These are phyloP conservation scores for Solanum hybrid DNA, from an alignment of 305 asterid species.

Conservation along the genomic window DNA sequence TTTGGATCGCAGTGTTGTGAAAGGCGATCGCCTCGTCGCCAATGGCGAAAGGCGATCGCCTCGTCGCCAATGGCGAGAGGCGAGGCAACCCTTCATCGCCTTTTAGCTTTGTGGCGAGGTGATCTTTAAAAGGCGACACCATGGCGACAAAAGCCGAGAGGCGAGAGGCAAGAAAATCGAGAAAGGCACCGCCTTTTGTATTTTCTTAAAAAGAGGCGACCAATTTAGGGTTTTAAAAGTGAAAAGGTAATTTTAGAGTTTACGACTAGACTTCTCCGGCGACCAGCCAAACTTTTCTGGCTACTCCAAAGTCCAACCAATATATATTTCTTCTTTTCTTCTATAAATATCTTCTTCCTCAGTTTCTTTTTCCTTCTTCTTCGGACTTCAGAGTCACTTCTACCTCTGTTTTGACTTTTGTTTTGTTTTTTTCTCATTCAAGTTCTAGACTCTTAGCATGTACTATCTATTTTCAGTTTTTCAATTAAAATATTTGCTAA, in stretches of 20 bases:
- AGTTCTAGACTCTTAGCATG: background rate
- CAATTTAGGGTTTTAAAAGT: background rate
- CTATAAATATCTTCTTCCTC: background rate
- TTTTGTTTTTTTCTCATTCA: background rate
- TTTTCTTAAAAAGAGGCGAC: background rate
- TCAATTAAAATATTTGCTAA: background rate
- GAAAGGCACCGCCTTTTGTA: background rate
- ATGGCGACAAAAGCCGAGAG: background rate
- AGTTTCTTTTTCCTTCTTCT: background rate
- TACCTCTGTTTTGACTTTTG: background rate
- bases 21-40: background rate
- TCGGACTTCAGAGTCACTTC: background rate
- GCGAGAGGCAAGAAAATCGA: background rate
- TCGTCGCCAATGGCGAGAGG: background rate
- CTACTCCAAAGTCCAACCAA: background rate
- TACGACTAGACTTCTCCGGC: background rate
- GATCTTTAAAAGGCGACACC: background rate
- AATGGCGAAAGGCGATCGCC: background rate
- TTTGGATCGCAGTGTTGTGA: background rate
- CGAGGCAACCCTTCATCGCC: background rate
- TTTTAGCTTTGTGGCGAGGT: background rate
- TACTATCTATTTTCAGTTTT: background rate
- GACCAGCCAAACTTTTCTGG: background rate
- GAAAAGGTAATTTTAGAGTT: background rate
- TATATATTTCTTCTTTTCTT: background rate